Evolutionary conservation across 257 asterid species (phyloP), one percentile per base, ranked within the genome.

Genomic region (Craterostigma plantagineum): DNA sequence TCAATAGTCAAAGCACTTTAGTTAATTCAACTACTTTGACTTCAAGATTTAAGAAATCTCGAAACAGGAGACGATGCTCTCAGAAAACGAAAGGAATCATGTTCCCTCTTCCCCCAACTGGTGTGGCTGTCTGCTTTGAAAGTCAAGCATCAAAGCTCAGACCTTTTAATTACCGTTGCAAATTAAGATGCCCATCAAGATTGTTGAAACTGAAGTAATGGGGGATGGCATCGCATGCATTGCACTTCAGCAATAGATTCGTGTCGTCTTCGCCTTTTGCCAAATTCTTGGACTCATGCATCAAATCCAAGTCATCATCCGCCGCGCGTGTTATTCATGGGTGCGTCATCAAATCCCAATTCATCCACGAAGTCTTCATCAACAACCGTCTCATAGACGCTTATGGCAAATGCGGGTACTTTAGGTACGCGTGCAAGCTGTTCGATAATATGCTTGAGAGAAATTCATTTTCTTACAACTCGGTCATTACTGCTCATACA

Each of bases 311-410:
- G 63, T 53, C 69, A 0, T 52, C 65, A 15, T 15, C 42, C 13
- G 52, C 51, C 42, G 66, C 44, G 33, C 63, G 69, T n/a, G 65
- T 48, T 23, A 39, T 58, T 23, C 83, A 74, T 44, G 75, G 71
- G 35, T 58, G 62, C 49, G 47, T 71, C 10, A 30, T 56, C 66
- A 66, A 73, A 35, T 69, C 79, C 66, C 64, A 48, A 18, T 69
- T 69, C 62, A 33, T 14, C 11, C 3, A 59, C 18, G 83, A 73
- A 60, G 58, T 69, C 58, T 73, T 73, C 58, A 69, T 73, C 60
- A 69, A 58, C 69, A 72, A 72, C 54, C 59, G 74, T 57, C 81
- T 72, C 63, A 54, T 72, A 10, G 71, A 68, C 10, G 71, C 45
- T 0, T 68, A 68, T 14, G 73, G 77, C 7, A 72, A 72, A 59